Conservation (phyloP, 202 grass and related monocot species). For the Saccharum hybrid region DNA sequence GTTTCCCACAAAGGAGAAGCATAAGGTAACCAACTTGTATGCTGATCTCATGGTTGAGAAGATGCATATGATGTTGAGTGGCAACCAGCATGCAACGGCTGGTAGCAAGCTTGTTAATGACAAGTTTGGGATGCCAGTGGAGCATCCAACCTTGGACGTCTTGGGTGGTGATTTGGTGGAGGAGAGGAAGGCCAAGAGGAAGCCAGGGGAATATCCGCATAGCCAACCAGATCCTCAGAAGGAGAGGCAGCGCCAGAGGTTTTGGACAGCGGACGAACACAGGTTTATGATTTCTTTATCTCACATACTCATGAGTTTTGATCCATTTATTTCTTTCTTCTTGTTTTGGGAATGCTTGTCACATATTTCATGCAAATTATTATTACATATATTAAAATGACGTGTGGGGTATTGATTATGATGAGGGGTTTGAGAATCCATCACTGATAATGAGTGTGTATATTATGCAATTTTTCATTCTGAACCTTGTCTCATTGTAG, state of each 20-base stretch:
- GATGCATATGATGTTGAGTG: background rate
- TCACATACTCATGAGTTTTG: no score
- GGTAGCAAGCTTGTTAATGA: background rate
- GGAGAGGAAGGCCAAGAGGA: background rate
- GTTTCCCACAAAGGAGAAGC: conserved; percentile 37
- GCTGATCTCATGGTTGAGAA: conserved; percentile 5
- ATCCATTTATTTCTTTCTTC: background rate
- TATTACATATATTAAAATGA: no score
- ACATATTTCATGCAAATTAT: background rate
- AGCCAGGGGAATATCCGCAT: background rate
- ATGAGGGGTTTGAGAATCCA: no score
- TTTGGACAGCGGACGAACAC: conserved; percentile 5
- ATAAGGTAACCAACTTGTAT: conserved; percentile 32
- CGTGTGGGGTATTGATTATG: no score
- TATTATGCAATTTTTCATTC: background rate
- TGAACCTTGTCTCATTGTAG: background rate
- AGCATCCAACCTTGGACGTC: background rate
- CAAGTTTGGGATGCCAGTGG: background rate
- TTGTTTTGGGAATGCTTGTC: background rate
- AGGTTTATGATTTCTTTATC: background rate
- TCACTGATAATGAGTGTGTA: no score
- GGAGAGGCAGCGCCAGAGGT: background rate
- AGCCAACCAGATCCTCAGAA: background rate
- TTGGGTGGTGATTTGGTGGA: background rate
- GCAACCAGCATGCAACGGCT: no score